These are phyloP conservation scores for Solanum hybrid DNA, from an alignment of 305 asterid genomes.

Conservation along the genomic window DNA sequence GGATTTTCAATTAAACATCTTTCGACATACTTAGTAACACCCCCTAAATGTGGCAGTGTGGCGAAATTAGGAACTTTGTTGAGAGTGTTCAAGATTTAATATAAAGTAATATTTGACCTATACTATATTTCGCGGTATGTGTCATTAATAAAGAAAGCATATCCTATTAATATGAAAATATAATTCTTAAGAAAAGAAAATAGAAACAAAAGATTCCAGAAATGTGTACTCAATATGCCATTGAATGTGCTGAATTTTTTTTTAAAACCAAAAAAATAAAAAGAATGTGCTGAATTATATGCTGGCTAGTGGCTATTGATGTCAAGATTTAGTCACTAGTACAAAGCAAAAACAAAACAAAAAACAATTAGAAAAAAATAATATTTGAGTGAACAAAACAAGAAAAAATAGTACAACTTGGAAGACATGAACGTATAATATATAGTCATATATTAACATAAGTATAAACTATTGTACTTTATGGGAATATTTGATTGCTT, in stretches of 20 bases:
- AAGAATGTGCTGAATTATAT: background rate
- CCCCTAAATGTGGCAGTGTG: background rate
- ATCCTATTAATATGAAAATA: background rate
- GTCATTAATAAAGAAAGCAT: background rate
- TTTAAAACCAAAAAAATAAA: no score
- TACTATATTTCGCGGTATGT: background rate
- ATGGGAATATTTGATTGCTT: background rate
- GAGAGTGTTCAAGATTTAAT: background rate
- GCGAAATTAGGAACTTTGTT: background rate
- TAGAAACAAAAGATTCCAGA: background rate
- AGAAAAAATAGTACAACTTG: background rate
- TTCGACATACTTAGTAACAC: background rate
- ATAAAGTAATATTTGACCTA: background rate
- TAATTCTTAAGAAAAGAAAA: background rate
- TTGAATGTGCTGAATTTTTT: background rate
- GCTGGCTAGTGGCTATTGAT: background rate
- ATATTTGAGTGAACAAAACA: background rate
- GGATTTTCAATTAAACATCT: background rate
- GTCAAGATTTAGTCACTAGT: background rate
- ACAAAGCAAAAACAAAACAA: background rate
- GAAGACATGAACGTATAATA: background rate
- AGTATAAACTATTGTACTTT: background rate
- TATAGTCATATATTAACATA: background rate
- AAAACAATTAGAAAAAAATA: background rate
- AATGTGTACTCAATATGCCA: background rate